Conservation (phyloP, 169 alveolate species). For the Babesia gibsoni region DNA sequence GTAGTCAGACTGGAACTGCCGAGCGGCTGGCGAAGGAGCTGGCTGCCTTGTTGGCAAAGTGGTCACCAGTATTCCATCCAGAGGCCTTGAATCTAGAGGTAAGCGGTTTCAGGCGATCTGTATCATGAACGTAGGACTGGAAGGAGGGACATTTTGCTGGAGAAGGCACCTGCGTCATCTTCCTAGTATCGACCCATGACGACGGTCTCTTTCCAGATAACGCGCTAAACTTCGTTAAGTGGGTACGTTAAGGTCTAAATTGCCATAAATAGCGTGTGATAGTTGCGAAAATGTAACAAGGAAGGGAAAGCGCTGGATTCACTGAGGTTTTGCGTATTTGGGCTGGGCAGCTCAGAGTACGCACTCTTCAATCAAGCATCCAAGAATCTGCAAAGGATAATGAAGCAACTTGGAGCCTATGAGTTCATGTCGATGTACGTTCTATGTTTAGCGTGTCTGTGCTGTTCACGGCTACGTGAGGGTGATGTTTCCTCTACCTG, state of each 20-base stretch:
- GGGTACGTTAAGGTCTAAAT: background rate
- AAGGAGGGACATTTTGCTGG: constrained; percentile 12
- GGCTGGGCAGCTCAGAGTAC: constrained; percentile 74
- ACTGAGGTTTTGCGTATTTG: constrained; percentile 64
- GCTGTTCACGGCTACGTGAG: too few relatives aligned
- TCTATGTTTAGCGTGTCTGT: too few relatives aligned
- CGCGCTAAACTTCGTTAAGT: constrained; percentile 62
- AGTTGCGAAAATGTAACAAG: constrained; percentile 58
- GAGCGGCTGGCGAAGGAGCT: constrained; percentile 45
- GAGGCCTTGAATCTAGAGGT: constrained; percentile 45
- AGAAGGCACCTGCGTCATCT: constrained; percentile 42
- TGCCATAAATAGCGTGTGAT: background rate
- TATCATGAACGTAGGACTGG: constrained; percentile 16
- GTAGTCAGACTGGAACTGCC: constrained; percentile 69
- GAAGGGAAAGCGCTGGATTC: constrained; percentile 38
- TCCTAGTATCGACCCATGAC: constrained; percentile 77
- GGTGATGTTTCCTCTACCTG: too few relatives aligned
- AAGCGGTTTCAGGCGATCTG: background rate
- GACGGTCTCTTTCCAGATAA: constrained; percentile 83
- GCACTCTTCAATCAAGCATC: constrained; percentile 69
- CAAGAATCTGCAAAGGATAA: constrained; percentile 52
- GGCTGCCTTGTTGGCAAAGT: constrained; percentile 2
- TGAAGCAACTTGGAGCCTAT: constrained; percentile 58
- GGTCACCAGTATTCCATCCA: background rate
- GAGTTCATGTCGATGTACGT: constrained; percentile 39